Conservation (phyloP, 2,329 filamentous ascomycete genomes). For the Septoria petroselini region DNA sequence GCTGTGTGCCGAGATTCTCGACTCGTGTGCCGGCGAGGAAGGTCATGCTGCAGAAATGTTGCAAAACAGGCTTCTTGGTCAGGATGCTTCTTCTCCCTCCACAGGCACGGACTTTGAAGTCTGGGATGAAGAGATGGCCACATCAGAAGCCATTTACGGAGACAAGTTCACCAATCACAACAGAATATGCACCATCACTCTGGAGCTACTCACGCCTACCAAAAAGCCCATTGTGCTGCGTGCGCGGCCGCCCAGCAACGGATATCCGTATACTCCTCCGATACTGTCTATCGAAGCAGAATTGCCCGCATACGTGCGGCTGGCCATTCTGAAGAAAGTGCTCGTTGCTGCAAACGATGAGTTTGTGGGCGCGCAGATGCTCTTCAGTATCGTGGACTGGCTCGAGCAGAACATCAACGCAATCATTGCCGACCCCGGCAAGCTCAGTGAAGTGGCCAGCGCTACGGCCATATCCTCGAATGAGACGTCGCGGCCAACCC, state of each 20-base stretch:
- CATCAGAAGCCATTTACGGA: conserved; percentile 81
- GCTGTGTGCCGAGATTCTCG: conserved; percentile 74
- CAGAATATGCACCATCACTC: conserved; percentile 65
- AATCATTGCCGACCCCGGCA: conserved; percentile 83
- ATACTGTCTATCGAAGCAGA: conserved; percentile 66
- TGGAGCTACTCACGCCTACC: conserved; percentile 52
- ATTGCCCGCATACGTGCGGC: conserved; percentile 86
- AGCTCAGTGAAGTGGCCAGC: conserved; percentile 76
- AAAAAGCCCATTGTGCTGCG: conserved; percentile 55
- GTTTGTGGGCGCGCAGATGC: conserved; percentile 80
- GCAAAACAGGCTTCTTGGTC: conserved; percentile 63
- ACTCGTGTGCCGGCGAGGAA: conserved; percentile 69
- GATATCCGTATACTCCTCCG: conserved; percentile 68
- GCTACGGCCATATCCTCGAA: conserved; percentile 60
- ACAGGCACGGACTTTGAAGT: conserved; percentile 45
- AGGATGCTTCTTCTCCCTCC: conserved; percentile 22
- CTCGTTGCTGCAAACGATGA: conserved; percentile 67
- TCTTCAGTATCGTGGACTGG: conserved; percentile 90
- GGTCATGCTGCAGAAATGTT: conserved; percentile 72
- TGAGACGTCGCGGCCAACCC: conserved; percentile 24
- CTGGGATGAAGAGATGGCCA: conserved; percentile 84
- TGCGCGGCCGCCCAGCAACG: conserved; percentile 64
- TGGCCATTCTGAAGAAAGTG: conserved; percentile 79
- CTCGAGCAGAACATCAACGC: conserved; percentile 75
- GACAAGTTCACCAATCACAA: conserved; percentile 59